Evolutionary conservation across 805 yeast genomes (phyloP).

Genomic region (Saccharomycodes ludwigii): DNA sequence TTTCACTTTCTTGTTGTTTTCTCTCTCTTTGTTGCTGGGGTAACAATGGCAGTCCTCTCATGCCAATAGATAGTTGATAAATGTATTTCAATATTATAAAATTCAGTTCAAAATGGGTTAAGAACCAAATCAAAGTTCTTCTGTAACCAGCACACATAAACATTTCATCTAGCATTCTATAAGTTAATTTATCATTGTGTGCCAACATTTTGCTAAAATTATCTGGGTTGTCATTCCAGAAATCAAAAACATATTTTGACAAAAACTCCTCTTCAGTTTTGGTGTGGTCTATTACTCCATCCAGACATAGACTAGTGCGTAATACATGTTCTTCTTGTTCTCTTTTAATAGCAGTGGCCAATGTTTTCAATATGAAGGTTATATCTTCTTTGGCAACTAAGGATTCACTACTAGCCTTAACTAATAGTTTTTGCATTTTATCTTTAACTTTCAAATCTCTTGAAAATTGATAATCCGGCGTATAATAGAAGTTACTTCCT

Average conservation of each 20-base stretch:
- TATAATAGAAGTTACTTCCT: slow-evolving; percentile 35
- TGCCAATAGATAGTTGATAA: slow-evolving; percentile 44
- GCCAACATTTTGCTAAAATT: slow-evolving; percentile 41
- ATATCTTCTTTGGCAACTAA: slow-evolving; percentile 11
- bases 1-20: too few species aligned
- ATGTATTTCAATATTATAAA: slow-evolving; percentile 48
- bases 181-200: slow-evolving; percentile 39
- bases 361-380: slow-evolving; percentile 20
- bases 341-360: slow-evolving; percentile 40
- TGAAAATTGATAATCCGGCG: slow-evolving; percentile 14
- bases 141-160: slow-evolving; percentile 57
- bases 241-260: slow-evolving; percentile 39
- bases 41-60: slow-evolving; percentile 37
- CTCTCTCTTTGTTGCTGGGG: too few species aligned
- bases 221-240: slow-evolving; percentile 30
- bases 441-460: slow-evolving; percentile 12
- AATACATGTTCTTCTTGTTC: slow-evolving; percentile 27
- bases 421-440: slow-evolving; percentile 11
- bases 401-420: too few species aligned
- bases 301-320: too few species aligned
- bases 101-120: slow-evolving; percentile 49
- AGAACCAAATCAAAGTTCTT: slow-evolving; percentile 51
- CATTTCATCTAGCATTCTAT: slow-evolving; percentile 54
- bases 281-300: slow-evolving; percentile 7
- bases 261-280: slow-evolving; percentile 22